Base-by-base conservation (phyloP, 1,284 basidiomycete species). In the Rhodotorula sp. region DNA sequence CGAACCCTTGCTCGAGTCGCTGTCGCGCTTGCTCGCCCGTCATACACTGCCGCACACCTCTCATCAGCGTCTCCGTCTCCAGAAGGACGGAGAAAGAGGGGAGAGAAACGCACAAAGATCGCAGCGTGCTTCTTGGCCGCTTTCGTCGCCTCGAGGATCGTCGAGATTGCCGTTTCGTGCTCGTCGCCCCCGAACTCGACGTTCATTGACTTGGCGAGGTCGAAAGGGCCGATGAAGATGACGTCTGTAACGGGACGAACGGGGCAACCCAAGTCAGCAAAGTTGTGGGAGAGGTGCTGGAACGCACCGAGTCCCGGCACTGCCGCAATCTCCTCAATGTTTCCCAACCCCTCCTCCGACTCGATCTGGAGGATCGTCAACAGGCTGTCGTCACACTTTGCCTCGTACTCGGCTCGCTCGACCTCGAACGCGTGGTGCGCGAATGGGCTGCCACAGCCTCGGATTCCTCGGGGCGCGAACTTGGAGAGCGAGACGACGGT, bases 351-450 rank as follows among this genome's bases (percentile, higher is more conserved):
- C 44, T 78, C 71, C 27, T 72, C 68, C 7, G 74, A 77, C 68
- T 80, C 79, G 57, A 80, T 80, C 69, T 80, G 79, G 3, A 80
- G 76, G 32, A 74, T 74, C 36, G 79, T 68, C 27, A 80, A 74
- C 27, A 77, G 76, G 57, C 77, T 74, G 54, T 76, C 71, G 71
- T 79, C 77, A 36, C 78, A 77, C 4, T 68, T 69, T 2, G 59
- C 72, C 48, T 76, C 69, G 71, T 80, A 80, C 55, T 77, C 77
- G 29, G 34, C 29, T 66, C 77, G 74, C 11, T 55, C 68, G 67
- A 78, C 76, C 24, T 76, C 77, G 66, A 79, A 80, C 30, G 77
- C 51, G 27, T 75, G 74, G 13, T 78, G 78, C 2, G 79, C 76
- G 63, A 78, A 78, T 0, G 78, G 76, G 2, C 76, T 76, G 19